Conservation (phyloP, 2,329 filamentous ascomycete species). For the Pseudopithomyces chartarum region DNA sequence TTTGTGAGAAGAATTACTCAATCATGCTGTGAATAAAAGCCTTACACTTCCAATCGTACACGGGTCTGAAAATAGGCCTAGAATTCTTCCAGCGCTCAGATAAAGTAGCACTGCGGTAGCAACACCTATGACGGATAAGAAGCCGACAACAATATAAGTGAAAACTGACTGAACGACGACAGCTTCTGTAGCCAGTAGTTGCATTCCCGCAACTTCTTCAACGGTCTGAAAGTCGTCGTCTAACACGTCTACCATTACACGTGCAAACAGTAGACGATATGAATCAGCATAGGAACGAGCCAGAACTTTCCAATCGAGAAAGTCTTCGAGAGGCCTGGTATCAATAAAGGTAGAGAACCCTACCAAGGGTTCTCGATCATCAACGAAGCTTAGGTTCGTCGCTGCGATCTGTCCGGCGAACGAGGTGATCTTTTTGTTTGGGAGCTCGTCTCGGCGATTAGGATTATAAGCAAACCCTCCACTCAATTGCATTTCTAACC, state of each 20-base stretch:
- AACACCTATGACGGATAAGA: constrained; percentile 35
- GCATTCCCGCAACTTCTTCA: constrained; percentile 16
- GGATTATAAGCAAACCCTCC: not conserved
- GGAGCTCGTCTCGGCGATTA: constrained; percentile 15
- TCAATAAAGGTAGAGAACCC: constrained; percentile 45
- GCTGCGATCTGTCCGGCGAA: constrained; percentile 14
- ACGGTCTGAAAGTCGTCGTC: constrained; percentile 10
- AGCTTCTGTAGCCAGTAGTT: constrained; percentile 31
- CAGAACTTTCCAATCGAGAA: constrained; percentile 41
- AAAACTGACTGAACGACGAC: constrained; percentile 47
- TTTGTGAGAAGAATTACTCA: not conserved
- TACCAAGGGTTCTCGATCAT: constrained; percentile 33
- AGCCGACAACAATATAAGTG: constrained; percentile 42
- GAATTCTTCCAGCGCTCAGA: constrained; percentile 20
- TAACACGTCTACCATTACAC: constrained; percentile 41
- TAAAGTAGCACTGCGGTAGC: constrained; percentile 27
- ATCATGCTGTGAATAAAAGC: too few relatives aligned
- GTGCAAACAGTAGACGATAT: constrained; percentile 51
- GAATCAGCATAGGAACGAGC: constrained; percentile 45
- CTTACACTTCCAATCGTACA: constrained; percentile 35
- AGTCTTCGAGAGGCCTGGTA: constrained; percentile 30
- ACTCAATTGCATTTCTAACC: constrained; percentile 41
- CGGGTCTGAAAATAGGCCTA: constrained; percentile 39
- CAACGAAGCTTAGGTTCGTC: constrained; percentile 15
- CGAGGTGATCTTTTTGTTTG: constrained; percentile 7